phyloP scores from a whole-genome alignment of 805 yeast species.

The Lachancea quebecensis region DNA sequence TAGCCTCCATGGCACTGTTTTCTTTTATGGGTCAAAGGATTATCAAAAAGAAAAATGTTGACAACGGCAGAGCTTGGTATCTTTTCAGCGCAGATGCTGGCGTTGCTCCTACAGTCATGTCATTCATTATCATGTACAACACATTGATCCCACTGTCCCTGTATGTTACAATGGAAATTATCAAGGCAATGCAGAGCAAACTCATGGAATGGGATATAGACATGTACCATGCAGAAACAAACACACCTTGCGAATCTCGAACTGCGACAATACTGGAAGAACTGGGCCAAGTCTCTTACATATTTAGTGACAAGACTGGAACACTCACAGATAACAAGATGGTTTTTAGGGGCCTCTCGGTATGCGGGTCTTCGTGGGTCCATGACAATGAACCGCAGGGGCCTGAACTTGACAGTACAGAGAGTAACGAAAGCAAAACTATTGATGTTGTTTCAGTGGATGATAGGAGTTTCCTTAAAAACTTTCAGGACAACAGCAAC shows the following conservation, averaged over 20 bases:
- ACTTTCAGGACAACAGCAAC: constrained; percentile 5
- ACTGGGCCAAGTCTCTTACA: constrained; percentile 90
- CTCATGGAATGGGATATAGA: constrained; percentile 86
- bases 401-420: constrained; percentile 3
- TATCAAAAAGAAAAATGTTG: constrained; percentile 33
- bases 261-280: constrained; percentile 95
- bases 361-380: constrained; percentile 84
- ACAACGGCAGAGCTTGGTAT: constrained; percentile 61
- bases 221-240: constrained; percentile 77
- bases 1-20: constrained; percentile 64
- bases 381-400: constrained; percentile 54
- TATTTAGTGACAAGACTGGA: constrained; percentile 96
- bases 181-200: constrained; percentile 78
- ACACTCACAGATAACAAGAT: constrained; percentile 91
- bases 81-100: constrained; percentile 68
- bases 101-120: constrained; percentile 84
- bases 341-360: constrained; percentile 83
- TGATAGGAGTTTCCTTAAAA: constrained; percentile 13
- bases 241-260: constrained; percentile 91
- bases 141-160: constrained; percentile 91
- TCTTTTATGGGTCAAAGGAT: constrained; percentile 75
- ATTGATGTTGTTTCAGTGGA: constrained; percentile 23
- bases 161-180: constrained; percentile 94
- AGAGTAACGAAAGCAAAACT: constrained; percentile 18
- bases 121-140: constrained; percentile 94